Percentiles rank a stretch among this genome's conserved stretches.
Evolutionary conservation across 805 yeast species (phyloP).

Genomic region (Yarrowia sp.): DNA sequence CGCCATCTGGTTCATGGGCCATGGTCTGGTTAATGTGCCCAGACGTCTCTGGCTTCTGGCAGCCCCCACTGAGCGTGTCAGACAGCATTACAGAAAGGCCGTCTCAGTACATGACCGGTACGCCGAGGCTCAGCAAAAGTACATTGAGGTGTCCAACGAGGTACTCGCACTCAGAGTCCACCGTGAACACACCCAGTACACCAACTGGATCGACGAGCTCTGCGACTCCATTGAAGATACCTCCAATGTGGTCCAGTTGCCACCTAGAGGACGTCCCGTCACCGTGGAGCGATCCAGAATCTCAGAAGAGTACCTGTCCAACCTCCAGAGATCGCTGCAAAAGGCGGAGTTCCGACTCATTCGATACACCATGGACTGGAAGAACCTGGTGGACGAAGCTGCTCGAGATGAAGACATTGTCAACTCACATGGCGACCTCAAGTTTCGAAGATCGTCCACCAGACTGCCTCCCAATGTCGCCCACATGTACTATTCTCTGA

Average conservation of each 20-base stretch:
- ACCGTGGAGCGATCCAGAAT: slow-evolving; percentile 33
- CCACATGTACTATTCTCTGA: slow-evolving; percentile 43
- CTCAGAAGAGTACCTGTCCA: slow-evolving; percentile 46
- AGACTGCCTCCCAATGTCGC: slow-evolving; percentile 44
- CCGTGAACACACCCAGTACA: slow-evolving; percentile 45
- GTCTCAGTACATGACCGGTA: slow-evolving; percentile 57
- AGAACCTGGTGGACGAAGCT: slow-evolving; percentile 47
- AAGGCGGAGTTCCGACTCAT: slow-evolving; percentile 49
- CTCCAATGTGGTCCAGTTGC: slow-evolving; percentile 17
- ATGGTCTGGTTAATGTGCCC: slow-evolving; percentile 70
- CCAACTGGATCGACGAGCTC: slow-evolving; percentile 64
- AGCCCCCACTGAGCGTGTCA: slow-evolving; percentile 40
- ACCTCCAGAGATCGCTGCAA: slow-evolving; percentile 51
- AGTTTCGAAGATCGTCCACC: slow-evolving; percentile 30
- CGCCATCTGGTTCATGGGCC: slow-evolving; percentile 82
- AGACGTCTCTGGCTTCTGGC: slow-evolving; percentile 42
- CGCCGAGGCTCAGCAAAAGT: slow-evolving; percentile 59
- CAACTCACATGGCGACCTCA: slow-evolving; percentile 41
- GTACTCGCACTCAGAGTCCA: slow-evolving; percentile 50
- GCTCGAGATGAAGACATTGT: slow-evolving; percentile 56
- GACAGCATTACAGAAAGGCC: slow-evolving; percentile 49
- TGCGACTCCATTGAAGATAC: slow-evolving; percentile 41
- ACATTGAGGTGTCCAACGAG: slow-evolving; percentile 60
- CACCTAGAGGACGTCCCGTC: slow-evolving; percentile 7
- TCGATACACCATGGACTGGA: slow-evolving; percentile 58